Base-by-base conservation (phyloP, 306 rosid species). In the Nissolia schottii region DNA sequence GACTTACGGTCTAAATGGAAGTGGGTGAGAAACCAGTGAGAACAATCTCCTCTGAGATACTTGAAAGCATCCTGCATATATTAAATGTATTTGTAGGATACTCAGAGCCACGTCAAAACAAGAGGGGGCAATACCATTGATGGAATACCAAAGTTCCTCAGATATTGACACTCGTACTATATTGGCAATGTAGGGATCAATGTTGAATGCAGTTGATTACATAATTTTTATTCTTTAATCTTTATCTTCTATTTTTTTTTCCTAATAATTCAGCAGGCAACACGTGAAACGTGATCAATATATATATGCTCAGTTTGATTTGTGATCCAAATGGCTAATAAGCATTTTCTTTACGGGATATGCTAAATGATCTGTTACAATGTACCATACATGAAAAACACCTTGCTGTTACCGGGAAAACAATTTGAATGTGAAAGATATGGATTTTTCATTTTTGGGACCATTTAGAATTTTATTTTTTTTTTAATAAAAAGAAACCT, bases 1-100 rank as follows among this genome's bases (percentile, higher is more conserved):
- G 80, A 81, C 97, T 90, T 90, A 93, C 98, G 98, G 79, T 93
- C 98, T 96, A 92, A 74, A 69, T 92, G 98, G 75, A 92, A 92
- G 82, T 92, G 98, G 76, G 98, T 83, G 58, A 92, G 98, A 85
- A 92, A 92, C 98, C 98, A 92, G 79, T 92, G 88, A 15, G 88
- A 88, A 82, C 96, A 92, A 77, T 90, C 96, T 70, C 96, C 87
- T 85, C 96, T 78, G 34, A 92, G 98, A 83, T 87, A 84, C 71
- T 85, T 90, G 77, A 93, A 93, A 68, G 98, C 98, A 82, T 93
- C 98, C 98, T 93, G 88, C 83, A 87, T 27, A 57, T 37, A 55
- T 67, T 43, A 70, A 18, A 85, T 58, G 69, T 66, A 76, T 64
- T 75, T 41, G 23, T 64, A 46, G 74, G 23, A 71, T 16, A 55